Base-by-base conservation (phyloP, 345 rosid genomes). In the Luvunga scandens region DNA sequence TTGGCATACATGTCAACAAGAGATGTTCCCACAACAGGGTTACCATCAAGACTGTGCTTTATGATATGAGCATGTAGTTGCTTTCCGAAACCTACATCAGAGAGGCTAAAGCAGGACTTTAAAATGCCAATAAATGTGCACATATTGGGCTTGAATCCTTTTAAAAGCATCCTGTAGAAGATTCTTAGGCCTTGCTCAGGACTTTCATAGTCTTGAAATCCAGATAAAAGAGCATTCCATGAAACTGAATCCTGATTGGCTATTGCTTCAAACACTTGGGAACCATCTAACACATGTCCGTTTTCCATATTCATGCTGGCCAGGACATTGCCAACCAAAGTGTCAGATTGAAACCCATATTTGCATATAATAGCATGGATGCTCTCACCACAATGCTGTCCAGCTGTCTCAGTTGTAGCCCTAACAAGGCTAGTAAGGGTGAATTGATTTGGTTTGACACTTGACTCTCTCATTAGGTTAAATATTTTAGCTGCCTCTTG, bases 1-100 rank as follows among this genome's bases (percentile, higher is more conserved):
- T 85, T 85, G 34, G 83, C 82, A 55, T 85, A 87, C 85, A 84
- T 76, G 79, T 83, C 82, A 80, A 85, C 75, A 2, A 87, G 90
- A 77, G 86, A 81, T 38, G 87, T 84, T 75, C 82, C 82, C 28
- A 85, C 84, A 71, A 79, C 82, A 74, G 67, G 76, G 73, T 81
- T 64, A 64, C 71, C 74, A 39, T 79, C 78, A 9, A 82, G 73
- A 66, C 82, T 60, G 63, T 82, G 73, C 67, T 87, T 87, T 66
- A 85, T 62, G 31, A 84, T 68, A 60, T 79, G 85, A 55, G 80
- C 79, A 64, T 87, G 87, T 10, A 85, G 79, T 82, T 85, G 90
- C 75, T 72, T 84, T 14, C 88, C 87, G 34, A 87, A 78, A 19
- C 33, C 55, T 25, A 82, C 38, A 78, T 85, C 73, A 31, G 70